phyloP scores from a whole-genome alignment of 345 rosid species.

The Reutealis trisperma region DNA sequence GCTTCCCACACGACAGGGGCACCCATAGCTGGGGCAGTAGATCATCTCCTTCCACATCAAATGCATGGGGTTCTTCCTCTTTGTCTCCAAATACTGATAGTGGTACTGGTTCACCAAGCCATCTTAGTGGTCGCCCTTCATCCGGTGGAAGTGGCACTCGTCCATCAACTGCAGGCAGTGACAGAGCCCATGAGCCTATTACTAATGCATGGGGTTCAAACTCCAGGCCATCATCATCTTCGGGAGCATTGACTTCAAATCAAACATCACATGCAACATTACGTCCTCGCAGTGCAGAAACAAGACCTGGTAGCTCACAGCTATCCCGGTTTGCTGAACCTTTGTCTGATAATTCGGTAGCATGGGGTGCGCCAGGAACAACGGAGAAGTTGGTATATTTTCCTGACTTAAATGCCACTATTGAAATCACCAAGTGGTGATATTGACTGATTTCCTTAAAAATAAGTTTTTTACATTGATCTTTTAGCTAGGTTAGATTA shows the following conservation, averaged over 20 bases:
- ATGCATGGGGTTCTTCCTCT: slow-evolving; percentile 86
- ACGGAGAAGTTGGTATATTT: slow-evolving; percentile 66
- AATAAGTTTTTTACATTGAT: not conserved
- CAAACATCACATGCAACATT: slow-evolving; percentile 60
- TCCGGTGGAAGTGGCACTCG: slow-evolving; percentile 92
- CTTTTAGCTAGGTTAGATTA: not conserved
- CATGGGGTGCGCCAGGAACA: slow-evolving; percentile 53
- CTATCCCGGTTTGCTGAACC: slow-evolving; percentile 97
- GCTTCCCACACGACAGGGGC: slow-evolving; percentile 52
- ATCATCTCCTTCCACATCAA: slow-evolving; percentile 66
- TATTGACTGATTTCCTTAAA: not conserved
- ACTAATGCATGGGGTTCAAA: slow-evolving; percentile 67
- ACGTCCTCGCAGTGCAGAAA: slow-evolving; percentile 98
- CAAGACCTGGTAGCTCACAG: slow-evolving; percentile 98
- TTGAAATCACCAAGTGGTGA: not conserved
- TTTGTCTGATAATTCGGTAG: slow-evolving; percentile 61
- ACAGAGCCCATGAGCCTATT: slow-evolving; percentile 62
- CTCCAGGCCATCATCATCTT: slow-evolving; percentile 96
- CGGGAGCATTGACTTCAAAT: slow-evolving; percentile 75
- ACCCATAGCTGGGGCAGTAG: slow-evolving; percentile 91
- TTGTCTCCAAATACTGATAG: slow-evolving; percentile 73
- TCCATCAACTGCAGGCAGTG: slow-evolving; percentile 94
- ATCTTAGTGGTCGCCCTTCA: slow-evolving; percentile 86
- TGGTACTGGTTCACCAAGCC: slow-evolving; percentile 75
- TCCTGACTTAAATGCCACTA: not conserved